phyloP scores from a whole-genome alignment of 495 filamentous ascomycete genomes.

The Collariella sp. region DNA sequence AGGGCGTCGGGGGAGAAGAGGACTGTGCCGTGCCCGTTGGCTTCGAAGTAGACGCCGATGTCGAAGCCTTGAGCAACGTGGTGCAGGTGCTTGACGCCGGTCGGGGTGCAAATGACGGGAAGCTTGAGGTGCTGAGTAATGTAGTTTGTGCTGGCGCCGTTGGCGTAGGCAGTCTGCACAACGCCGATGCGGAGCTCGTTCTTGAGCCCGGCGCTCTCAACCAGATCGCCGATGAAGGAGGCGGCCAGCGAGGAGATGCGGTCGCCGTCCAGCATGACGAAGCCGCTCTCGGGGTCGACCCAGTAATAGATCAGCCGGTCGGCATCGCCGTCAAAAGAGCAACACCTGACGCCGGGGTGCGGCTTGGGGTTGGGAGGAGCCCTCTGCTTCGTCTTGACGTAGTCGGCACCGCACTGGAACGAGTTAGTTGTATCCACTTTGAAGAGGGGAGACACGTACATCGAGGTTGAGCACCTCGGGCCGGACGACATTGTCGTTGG shows the following conservation, averaged over 20 bases:
- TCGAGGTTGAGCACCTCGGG: slow-evolving; percentile 83
- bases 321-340: slow-evolving; percentile 89
- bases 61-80: slow-evolving; percentile 88
- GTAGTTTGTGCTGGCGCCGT: slow-evolving; percentile 89
- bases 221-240: slow-evolving; percentile 85
- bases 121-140: slow-evolving; percentile 80
- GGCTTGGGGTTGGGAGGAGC: slow-evolving; percentile 78
- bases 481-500: slow-evolving; percentile 85
- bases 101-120: slow-evolving; percentile 85
- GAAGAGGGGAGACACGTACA: slow-evolving; percentile 40
- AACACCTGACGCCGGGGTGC: slow-evolving; percentile 65
- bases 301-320: slow-evolving; percentile 96
- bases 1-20: slow-evolving; percentile 81
- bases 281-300: slow-evolving; percentile 66
- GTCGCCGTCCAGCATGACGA: slow-evolving; percentile 90
- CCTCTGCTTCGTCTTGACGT: slow-evolving; percentile 92
- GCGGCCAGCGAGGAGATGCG: slow-evolving; percentile 93
- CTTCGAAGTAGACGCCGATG: slow-evolving; percentile 96
- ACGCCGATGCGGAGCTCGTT: slow-evolving; percentile 81
- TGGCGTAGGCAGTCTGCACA: slow-evolving; percentile 95
- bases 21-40: slow-evolving; percentile 94
- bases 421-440: slow-evolving; percentile 3
- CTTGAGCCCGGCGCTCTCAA: slow-evolving; percentile 65
- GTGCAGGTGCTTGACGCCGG: slow-evolving; percentile 95
- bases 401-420: slow-evolving; percentile 83